Evolutionary conservation across 2,329 filamentous ascomycete genomes (phyloP), one percentile per base, ranked within the genome.

Genomic region (Colletotrichum chrysophilum): DNA sequence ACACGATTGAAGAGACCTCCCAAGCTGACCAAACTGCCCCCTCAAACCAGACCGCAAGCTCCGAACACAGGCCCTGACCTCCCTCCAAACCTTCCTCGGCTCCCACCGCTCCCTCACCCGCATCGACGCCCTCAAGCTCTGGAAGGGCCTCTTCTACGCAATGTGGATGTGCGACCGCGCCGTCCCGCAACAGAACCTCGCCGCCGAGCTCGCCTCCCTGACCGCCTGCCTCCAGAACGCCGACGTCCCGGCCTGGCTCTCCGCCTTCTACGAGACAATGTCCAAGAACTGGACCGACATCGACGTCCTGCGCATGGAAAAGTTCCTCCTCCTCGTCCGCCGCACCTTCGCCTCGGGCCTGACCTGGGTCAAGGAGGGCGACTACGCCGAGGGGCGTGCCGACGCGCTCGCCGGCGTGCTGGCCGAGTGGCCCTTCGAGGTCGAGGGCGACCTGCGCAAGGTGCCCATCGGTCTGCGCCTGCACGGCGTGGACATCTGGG

Each of bases 121-220:
- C 55, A 84, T 94, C 78, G 96, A 98, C 78, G 88, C 95, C 66
- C 88, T 96, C 76, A 98, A 98, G 87, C 91, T 98, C 78, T 98
- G 96, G 95, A 98, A 97, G 83, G 96, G 96, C 7, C 91, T 98
- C 24, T 98, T 97, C 88, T 98, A 96, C 89, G 94, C 93, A 81
- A 91, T 97, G 81, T 98, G 95, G 94, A 97, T 98, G 93, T 95
- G 94, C 84, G 96, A 98, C 88, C 94, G 96, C 64, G 93, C 96
- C 13, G 87, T 93, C n/a, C 93, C 94, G 4, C 96, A 98, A 87
- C 96, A 98, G 88, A 91, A 91, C 58, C 93, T 98, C 61, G 94
- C 94, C 79, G 87, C 89, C 78, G 93, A 96, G 77, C 93, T 98
- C 71, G 94, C 96, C 58, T 90, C 86, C 2, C 91, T 98, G 13